Evolutionary conservation across 306 rosid species (phyloP), one percentile per base, ranked within the genome.

Genomic region (Hippophae rhamnoides): DNA sequence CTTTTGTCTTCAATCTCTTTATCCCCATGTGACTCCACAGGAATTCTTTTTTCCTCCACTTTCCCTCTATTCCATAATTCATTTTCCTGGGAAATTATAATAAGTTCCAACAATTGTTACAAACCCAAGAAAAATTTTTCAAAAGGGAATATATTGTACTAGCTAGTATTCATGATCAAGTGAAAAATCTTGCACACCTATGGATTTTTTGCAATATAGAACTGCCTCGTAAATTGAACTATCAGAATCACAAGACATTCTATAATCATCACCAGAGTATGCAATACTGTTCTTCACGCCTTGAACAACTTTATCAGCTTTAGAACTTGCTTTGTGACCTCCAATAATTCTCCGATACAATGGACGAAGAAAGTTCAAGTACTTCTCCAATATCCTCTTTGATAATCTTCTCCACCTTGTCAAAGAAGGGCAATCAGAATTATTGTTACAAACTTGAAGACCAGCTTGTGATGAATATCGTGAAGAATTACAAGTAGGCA

Each of bases 131-230:
- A 31, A 31, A 5, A 31, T 1, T 31, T 31, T 31, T 31, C 38
- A 4, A 31, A 31, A 31, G 38, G 1, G 38, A 31, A 31, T 31
- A 31, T 31, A 31, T 31, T 31, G 38, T 31, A 31, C 5, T 31
- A 18, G 1, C 23, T 18, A 31, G 5, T 31, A 31, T 31, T 31
- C 4, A 31, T 31, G 38, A 31, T 31, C 38, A 31, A 31, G 38
- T 31, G 38, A 31, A 31, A 2, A 31, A 31, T 31, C 3, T 42
- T 2, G 42, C 76, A 50, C 72, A 92, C 99, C 95, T 63, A 85
- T 85, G 42, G 99, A 92, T 76, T 88, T 85, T 72, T 92, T 92
- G 90, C 99, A 92, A 69, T 92, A 95, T n/a, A 88, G 96, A 73
- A 92, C 96, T 47, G 99, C 99, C 74, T 92, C 99, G 72, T 92